These are phyloP conservation scores for Schwanniomyces polymorphus DNA, from an alignment of 805 yeast genomes.

Conservation along the genomic window DNA sequence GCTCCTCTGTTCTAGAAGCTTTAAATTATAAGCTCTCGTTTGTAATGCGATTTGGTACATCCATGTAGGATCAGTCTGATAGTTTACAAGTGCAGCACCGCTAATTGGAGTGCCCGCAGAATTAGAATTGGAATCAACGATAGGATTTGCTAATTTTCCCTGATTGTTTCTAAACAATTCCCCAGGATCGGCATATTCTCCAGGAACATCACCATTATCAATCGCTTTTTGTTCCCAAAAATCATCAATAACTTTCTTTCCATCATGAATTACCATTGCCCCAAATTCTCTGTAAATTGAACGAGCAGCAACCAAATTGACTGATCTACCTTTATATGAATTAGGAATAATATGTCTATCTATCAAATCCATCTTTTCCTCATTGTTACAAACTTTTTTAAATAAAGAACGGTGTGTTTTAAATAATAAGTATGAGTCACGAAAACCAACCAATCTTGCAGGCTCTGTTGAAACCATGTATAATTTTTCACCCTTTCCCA, in stretches of 20 bases:
- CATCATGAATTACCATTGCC: conserved; percentile 75
- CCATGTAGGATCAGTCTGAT: conserved; percentile 72
- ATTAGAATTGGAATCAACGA: conserved; percentile 41
- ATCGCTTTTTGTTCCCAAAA: conserved; percentile 71
- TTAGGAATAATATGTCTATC: conserved; percentile 80
- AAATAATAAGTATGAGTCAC: conserved; percentile 87
- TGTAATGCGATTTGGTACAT: conserved; percentile 81
- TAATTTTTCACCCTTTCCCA: conserved; percentile 65
- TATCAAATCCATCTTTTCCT: conserved; percentile 80
- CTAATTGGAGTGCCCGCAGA: conserved; percentile 25
- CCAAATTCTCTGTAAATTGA: conserved; percentile 92
- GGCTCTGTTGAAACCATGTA: conserved; percentile 96
- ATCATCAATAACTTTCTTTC: conserved; percentile 81
- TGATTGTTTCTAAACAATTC: conserved; percentile 43
- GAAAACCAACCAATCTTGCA: conserved; percentile 90
- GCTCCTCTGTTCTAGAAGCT: conserved; percentile 58
- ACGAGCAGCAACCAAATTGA: conserved; percentile 88
- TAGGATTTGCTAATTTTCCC: conserved; percentile 28
- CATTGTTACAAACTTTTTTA: conserved; percentile 71
- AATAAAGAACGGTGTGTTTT: conserved; percentile 78
- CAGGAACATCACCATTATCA: conserved; percentile 65
- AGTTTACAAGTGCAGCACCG: conserved; percentile 38
- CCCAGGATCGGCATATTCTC: conserved; percentile 70
- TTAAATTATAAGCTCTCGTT: conserved; percentile 68
- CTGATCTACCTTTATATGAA: conserved; percentile 86